Base-by-base conservation (phyloP, 2,329 filamentous ascomycete species). In the Hypomyces rosellus region DNA sequence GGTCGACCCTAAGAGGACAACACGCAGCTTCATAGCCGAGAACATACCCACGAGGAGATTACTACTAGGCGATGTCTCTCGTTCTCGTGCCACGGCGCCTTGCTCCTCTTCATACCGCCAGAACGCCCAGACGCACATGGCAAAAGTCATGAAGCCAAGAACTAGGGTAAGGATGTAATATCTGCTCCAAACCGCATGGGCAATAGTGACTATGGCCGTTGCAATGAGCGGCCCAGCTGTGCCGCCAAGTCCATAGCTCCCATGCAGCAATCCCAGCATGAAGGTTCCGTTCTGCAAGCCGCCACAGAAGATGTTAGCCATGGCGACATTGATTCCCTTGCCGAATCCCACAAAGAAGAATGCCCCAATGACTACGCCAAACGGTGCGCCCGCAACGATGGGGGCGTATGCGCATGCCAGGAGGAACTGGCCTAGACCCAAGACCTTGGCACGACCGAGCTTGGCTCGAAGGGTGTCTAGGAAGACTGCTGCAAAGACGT, bases 1-100 rank as follows among this genome's bases (percentile, higher is more conserved):
- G 9, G 89, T 65, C 0, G 88, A 85, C 3, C 88, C 87, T 0
- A 93, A 74, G 1, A 93, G 67, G 0, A 90, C 88, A 4, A 83
- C 75, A 33, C 79, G 64, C 70, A 74, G 60, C 67, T 72, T 68
- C 63, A 78, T 64, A 54, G 72, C 70, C 60, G 76, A 55, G 44
- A 77, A 59, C 73, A 80, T 74, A 46, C 69, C 70, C 9, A 66
- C 58, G 20, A 74, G 55, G 39, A 67, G 61, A 8, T 61, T 59
- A 36, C 59, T 59, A 36, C 57, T 51, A 5, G 46, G 45, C 41
- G 49, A 54, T 3, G 57, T 45, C 54, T 61, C 59, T 48, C 61
- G 51, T 11, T 55, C 49, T 30, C 76, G 70, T 63, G 11, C 73
- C 66, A 46, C 66, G 58, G 58, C 56, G 13, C 56, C 59, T 47